Conservation (phyloP, 345 rosid species). For the Laguncularia racemosa region DNA sequence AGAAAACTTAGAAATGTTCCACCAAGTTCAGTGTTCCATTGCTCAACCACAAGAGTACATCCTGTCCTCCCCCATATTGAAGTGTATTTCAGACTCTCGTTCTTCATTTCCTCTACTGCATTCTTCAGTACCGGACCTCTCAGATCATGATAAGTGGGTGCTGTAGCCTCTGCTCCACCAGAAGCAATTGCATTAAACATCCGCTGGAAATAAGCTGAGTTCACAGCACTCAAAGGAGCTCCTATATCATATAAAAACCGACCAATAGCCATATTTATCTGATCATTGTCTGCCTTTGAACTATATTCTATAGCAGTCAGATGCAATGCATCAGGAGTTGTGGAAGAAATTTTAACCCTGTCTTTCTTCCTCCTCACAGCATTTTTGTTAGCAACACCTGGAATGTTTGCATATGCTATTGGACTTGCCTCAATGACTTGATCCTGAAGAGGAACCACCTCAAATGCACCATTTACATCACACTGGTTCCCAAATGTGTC, state of each 20-base stretch:
- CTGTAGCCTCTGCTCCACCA: constrained; percentile 33
- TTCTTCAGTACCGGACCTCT: constrained; percentile 67
- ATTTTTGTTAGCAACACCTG: constrained; percentile 25
- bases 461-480: constrained; percentile 26
- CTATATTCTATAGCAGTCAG: constrained; percentile 14
- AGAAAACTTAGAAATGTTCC: constrained; percentile 40
- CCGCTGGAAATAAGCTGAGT: constrained; percentile 62
- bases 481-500: constrained; percentile 22
- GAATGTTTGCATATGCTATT: constrained; percentile 19
- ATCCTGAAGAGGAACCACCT: constrained; percentile 5
- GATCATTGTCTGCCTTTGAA: constrained; percentile 28
- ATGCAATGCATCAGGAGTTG: constrained; percentile 17
- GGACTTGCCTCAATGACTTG: constrained; percentile 18
- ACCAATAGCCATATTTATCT: constrained; percentile 48
- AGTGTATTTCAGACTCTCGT: constrained; percentile 29
- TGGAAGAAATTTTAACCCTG: constrained; percentile 24
- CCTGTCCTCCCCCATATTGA: constrained; percentile 61
- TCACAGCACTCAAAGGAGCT: constrained; percentile 59
- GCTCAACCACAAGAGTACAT: constrained; percentile 72
- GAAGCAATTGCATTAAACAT: constrained; percentile 59
- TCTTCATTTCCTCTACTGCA: constrained; percentile 63
- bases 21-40: constrained; percentile 42
- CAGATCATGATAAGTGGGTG: constrained; percentile 57
- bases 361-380: constrained; percentile 42
- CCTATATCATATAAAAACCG: constrained; percentile 70